A percentile compares a stretch with the other conserved stretches of the same genome.
phyloP scores from a whole-genome alignment of 768 basidiomycete species.

The Clitopilus hobsonii region DNA sequence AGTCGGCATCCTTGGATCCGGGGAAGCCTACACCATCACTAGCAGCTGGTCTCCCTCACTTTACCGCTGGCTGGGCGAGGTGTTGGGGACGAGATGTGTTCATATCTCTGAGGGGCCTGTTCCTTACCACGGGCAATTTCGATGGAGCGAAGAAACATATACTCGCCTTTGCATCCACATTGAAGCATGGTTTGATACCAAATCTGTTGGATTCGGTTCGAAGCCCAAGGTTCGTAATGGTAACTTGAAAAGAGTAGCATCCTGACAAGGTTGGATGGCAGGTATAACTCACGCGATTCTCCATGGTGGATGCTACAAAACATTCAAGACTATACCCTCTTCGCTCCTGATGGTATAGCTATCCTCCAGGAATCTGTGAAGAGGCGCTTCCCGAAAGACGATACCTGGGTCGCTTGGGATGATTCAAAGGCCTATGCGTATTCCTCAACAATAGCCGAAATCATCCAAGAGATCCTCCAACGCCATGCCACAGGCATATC shows the following conservation, averaged over 20 bases:
- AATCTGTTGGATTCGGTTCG: slow-evolving; percentile 90
- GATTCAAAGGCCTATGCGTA: slow-evolving; percentile 79
- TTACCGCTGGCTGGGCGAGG: slow-evolving; percentile 88
- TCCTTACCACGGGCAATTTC: slow-evolving; percentile 89
- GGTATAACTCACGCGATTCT: slow-evolving; percentile 95
- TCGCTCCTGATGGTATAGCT: slow-evolving; percentile 78
- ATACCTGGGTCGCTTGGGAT: slow-evolving; percentile 91
- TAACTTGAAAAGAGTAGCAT: too few relatives aligned
- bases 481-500: slow-evolving; percentile 89
- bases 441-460: slow-evolving; percentile 83
- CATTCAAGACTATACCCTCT: slow-evolving; percentile 88
- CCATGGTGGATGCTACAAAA: slow-evolving; percentile 99
- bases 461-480: slow-evolving; percentile 95
- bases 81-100: slow-evolving; percentile 97
- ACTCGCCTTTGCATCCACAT: slow-evolving; percentile 84
- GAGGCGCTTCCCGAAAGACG: slow-evolving; percentile 93
- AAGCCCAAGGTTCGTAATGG: slow-evolving; percentile 84
- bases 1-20: slow-evolving; percentile 86
- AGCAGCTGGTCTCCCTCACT: slow-evolving; percentile 95
- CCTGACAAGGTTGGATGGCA: slow-evolving; percentile 17
- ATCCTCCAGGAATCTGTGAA: slow-evolving; percentile 79
- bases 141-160: slow-evolving; percentile 87
- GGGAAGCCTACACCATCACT: slow-evolving; percentile 67
- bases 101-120: slow-evolving; percentile 89
- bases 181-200: slow-evolving; percentile 95